phyloP scores from a whole-genome alignment of 176 grass and related monocot genomes.

The Tuctoria greenei region DNA sequence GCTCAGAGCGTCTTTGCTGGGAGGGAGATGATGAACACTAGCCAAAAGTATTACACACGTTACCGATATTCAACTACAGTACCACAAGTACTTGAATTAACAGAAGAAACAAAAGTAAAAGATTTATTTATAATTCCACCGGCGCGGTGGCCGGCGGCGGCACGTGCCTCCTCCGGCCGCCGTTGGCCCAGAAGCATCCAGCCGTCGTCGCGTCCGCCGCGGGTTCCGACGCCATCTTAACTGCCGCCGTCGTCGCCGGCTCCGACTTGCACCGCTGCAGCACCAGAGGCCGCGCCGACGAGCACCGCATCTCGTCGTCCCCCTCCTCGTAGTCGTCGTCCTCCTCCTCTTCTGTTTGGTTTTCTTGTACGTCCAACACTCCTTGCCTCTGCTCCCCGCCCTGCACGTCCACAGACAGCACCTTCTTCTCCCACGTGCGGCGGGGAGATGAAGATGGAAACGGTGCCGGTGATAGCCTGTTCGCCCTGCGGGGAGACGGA shows the following conservation, averaged over 20 bases:
- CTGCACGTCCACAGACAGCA: no score
- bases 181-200: slow-evolving; percentile 75
- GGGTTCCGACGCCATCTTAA: slow-evolving; percentile 39
- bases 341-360: neutral
- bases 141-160: neutral
- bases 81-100: no score
- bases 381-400: no score
- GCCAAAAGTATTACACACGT: no score
- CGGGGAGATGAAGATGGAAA: slow-evolving; percentile 32
- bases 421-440: slow-evolving; percentile 14
- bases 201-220: slow-evolving; percentile 36
- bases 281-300: slow-evolving; percentile 79
- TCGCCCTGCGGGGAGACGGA: slow-evolving; percentile 22
- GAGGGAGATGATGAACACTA: no score
- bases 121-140: no score
- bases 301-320: slow-evolving; percentile 77
- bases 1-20: no score
- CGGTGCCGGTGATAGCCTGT: neutral
- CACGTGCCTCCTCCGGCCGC: slow-evolving; percentile 50
- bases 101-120: no score
- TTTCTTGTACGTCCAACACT: no score
- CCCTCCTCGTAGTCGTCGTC: no score
- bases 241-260: slow-evolving; percentile 61
- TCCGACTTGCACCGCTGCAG: slow-evolving; percentile 88
- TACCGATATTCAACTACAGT: no score